Conservation (phyloP, 2,329 filamentous ascomycete species). For the Aspergillus sp. region DNA sequence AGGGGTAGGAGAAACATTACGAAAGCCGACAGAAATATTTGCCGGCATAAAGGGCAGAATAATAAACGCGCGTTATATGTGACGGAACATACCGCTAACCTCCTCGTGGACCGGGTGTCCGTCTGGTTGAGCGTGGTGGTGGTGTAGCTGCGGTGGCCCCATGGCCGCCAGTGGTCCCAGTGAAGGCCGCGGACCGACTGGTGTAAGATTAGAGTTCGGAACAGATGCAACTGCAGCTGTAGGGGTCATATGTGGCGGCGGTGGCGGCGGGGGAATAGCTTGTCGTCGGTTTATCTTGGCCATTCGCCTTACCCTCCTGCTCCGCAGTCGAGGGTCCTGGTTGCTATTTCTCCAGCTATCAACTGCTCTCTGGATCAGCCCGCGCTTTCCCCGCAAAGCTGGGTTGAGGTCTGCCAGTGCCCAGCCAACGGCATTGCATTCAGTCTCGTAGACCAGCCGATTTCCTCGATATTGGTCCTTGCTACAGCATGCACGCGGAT, state of each 20-base stretch:
- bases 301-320: slow-evolving; percentile 88
- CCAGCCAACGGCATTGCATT: slow-evolving; percentile 99
- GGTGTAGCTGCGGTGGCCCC: slow-evolving; percentile 67
- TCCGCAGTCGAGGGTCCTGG: slow-evolving; percentile 87
- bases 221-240: slow-evolving; percentile 61
- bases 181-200: slow-evolving; percentile 30
- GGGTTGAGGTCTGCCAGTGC: slow-evolving; percentile 91
- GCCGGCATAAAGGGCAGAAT: slow-evolving; percentile 6
- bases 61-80: slow-evolving; percentile 64
- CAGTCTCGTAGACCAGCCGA: slow-evolving; percentile 91
- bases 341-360: slow-evolving; percentile 99
- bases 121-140: slow-evolving; percentile 71
- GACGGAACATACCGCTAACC: slow-evolving; percentile 97
- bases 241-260: slow-evolving; percentile 65
- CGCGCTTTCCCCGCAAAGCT: slow-evolving; percentile 85
- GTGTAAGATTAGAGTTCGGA: slow-evolving; percentile 61
- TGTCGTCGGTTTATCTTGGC: slow-evolving; percentile 93
- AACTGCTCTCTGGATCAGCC: slow-evolving; percentile 92
- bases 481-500: slow-evolving; percentile 87
- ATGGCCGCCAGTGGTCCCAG: slow-evolving; percentile 66
- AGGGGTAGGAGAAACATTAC: slow-evolving; percentile 9
- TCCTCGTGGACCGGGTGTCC: slow-evolving; percentile 63
- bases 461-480: slow-evolving; percentile 98
- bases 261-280: slow-evolving; percentile 58
- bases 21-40: slow-evolving; percentile 15